Percentiles rank a stretch among this genome's conserved stretches.
Evolutionary conservation across 2,329 filamentous ascomycete genomes (phyloP).

Genomic region (Geosmithia flava): DNA sequence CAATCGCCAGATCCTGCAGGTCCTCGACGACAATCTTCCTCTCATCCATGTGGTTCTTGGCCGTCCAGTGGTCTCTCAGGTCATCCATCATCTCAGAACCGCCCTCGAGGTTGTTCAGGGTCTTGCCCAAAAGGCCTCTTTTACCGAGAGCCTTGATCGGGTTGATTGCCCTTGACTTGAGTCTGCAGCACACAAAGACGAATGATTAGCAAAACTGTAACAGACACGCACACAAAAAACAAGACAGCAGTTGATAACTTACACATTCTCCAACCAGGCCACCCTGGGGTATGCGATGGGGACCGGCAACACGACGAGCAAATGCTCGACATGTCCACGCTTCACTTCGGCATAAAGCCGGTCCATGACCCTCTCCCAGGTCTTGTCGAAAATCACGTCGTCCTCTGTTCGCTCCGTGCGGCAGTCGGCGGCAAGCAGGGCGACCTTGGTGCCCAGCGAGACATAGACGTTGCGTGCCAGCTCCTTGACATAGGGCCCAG

Average conservation of each 20-base stretch:
- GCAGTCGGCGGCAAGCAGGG: slow-evolving; percentile 79
- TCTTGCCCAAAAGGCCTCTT: slow-evolving; percentile 64
- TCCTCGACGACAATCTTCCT: slow-evolving; percentile 79
- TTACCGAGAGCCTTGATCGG: slow-evolving; percentile 82
- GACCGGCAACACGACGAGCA: slow-evolving; percentile 78
- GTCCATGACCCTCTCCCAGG: slow-evolving; percentile 79
- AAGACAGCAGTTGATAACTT: slow-evolving; percentile 16
- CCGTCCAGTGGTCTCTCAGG: slow-evolving; percentile 94
- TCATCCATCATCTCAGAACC: slow-evolving; percentile 87
- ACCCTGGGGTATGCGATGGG: slow-evolving; percentile 68
- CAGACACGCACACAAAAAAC: too few relatives aligned
- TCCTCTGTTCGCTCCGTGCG: slow-evolving; percentile 81
- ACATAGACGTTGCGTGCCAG: slow-evolving; percentile 78
- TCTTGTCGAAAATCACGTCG: slow-evolving; percentile 67
- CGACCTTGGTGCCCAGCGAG: slow-evolving; percentile 64
- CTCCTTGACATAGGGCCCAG: slow-evolving; percentile 85
- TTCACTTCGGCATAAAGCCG: slow-evolving; percentile 71
- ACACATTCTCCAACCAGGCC: slow-evolving; percentile 62
- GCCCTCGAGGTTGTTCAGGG: slow-evolving; percentile 83
- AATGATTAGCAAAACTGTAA: background rate
- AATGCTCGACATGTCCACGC: slow-evolving; percentile 75
- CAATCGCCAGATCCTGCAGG: slow-evolving; percentile 82
- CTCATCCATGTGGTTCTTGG: slow-evolving; percentile 86
- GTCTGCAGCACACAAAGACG: slow-evolving; percentile 24
- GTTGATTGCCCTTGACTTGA: slow-evolving; percentile 78